Evolutionary conservation across 495 filamentous ascomycete species (phyloP), one percentile per base, ranked within the genome.

Genomic region (Penicillium cosmopolitanum): DNA sequence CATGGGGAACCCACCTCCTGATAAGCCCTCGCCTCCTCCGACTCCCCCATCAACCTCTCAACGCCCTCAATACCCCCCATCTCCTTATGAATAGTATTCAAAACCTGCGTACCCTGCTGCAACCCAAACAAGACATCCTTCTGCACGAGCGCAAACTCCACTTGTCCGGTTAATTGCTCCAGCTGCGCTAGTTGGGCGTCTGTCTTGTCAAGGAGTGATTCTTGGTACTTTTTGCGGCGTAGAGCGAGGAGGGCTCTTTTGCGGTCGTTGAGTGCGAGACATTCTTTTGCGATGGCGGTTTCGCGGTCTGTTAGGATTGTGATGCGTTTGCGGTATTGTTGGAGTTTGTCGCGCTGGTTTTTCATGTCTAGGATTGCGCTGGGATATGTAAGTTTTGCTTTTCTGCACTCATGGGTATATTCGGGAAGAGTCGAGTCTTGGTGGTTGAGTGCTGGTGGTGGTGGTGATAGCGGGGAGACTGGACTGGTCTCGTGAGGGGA

Each of bases 331-430:
- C 96, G 92, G 76, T 98, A 97, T 66, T 96, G 90, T 62, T 93
- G 92, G 2, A 98, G 90, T 66, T 90, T 93, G 82, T 98, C 95
- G 70, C 95, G 93, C 76, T 98, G 96, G 77, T 87, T 90, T 74
- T 98, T 98, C 71, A 98, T 87, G 77, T 98, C 92, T 57, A 97
- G 88, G 73, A 98, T 97, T 36, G 95, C 95, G 68, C 90, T 94
- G 11, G 19, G 21, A 18, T 3, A 31, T 38, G 11, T 38, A 3
- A 23, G 23, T 23, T 23, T 23, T 23, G 3, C 4, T 21, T 21
- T 23, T 23, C 23, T 23, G 4, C 2, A 23, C 23, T 23, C 23
- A 23, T 23, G 23, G 3, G 23, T 23, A 23, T 2, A 4, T 0
- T 23, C 23, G 2, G 23, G 2, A 4, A 23, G 23, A 23, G 28